Percentiles rank a stretch among this genome's conserved stretches.
These are phyloP conservation scores for Biscogniauxia sp. DNA, from an alignment of 2,329 filamentous ascomycete species.

Conservation along the genomic window DNA sequence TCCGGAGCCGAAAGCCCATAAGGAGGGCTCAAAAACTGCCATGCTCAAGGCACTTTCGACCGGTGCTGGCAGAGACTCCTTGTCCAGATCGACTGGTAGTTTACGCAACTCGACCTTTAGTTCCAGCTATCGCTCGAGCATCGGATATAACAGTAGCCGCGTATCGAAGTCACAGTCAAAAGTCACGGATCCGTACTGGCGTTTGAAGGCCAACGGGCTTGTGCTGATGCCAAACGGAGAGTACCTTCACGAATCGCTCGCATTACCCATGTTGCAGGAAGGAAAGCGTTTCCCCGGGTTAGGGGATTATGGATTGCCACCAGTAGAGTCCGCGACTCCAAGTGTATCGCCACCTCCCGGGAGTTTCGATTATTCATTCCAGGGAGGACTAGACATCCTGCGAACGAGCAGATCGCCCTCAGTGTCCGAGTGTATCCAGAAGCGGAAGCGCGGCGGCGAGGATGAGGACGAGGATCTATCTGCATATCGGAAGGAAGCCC, in stretches of 20 bases:
- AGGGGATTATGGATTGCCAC: constrained; percentile 36
- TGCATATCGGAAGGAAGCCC: constrained; percentile 21
- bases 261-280: constrained; percentile 42
- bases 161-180: constrained; percentile 30
- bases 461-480: constrained; percentile 23
- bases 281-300: constrained; percentile 39
- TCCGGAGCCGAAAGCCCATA: constrained; percentile 23
- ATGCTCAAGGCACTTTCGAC: constrained; percentile 27
- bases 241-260: constrained; percentile 51
- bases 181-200: constrained; percentile 36
- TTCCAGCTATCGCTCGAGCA: constrained; percentile 34
- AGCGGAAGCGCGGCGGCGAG: constrained; percentile 25
- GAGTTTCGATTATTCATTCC: constrained; percentile 2
- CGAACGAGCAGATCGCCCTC: constrained; percentile 23
- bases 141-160: constrained; percentile 32
- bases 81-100: constrained; percentile 32
- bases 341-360: constrained; percentile 19
- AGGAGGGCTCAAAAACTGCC: constrained; percentile 32
- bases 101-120: constrained; percentile 33
- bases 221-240: constrained; percentile 53
- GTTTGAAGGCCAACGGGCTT: constrained; percentile 37
- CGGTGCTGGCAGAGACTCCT: constrained; percentile 23
- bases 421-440: constrained; percentile 16
- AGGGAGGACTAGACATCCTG: constrained; percentile 3
- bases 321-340: constrained; percentile 17